Conservation (phyloP, 1,284 basidiomycete species). For the Coriolopsis trogii region DNA sequence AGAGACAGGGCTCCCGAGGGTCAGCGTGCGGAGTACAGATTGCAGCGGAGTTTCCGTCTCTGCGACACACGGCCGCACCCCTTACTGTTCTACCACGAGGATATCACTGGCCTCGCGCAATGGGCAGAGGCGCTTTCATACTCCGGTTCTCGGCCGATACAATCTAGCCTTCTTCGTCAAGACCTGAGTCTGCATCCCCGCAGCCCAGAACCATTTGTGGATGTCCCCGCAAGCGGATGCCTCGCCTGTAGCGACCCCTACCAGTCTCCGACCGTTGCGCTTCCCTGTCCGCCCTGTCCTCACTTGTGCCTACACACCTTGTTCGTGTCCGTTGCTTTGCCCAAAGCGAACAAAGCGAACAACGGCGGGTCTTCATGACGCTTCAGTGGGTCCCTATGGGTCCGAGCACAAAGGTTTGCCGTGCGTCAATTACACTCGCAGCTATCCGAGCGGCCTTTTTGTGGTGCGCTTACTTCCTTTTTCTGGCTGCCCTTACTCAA, state of each 20-base stretch:
- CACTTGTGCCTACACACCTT: too few relatives aligned
- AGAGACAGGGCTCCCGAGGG: constrained; percentile 16
- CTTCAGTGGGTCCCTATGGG: constrained; percentile 26
- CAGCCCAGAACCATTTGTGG: constrained; percentile 12
- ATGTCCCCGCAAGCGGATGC: constrained; percentile 6
- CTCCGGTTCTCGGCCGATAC: constrained; percentile 16
- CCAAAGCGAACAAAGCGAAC: background rate
- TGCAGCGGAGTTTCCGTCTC: constrained; percentile 28
- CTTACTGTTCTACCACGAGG: constrained; percentile 20
- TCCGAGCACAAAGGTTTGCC: constrained; percentile 12
- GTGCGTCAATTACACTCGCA: background rate
- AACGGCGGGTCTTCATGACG: background rate
- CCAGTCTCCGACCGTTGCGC: background rate
- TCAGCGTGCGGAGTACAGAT: constrained; percentile 30
- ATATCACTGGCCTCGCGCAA: constrained; percentile 19
- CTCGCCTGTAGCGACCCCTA: background rate
- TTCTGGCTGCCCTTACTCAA: background rate
- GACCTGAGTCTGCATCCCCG: constrained; percentile 14
- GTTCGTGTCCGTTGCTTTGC: too few relatives aligned
- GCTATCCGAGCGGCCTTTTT: background rate
- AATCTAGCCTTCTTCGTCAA: constrained; percentile 20
- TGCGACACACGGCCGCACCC: constrained; percentile 8
- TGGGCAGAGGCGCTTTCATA: constrained; percentile 19
- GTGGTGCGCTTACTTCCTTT: background rate
- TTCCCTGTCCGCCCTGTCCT: background rate